These are phyloP conservation scores for Spizellomyces sp. DNA, from an alignment of 192 early-diverging fungal species.

Conservation along the genomic window DNA sequence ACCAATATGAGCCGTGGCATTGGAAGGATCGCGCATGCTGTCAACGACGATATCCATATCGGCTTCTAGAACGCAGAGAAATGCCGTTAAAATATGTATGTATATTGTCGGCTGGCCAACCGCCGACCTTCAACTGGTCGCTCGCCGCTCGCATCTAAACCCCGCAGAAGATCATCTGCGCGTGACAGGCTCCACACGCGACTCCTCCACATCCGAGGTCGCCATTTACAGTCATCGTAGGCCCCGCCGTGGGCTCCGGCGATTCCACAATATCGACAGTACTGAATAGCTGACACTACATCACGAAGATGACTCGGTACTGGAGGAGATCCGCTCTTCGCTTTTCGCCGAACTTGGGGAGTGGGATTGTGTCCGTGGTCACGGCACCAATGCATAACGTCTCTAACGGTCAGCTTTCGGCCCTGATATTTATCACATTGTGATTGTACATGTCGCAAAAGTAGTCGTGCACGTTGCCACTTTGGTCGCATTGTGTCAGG, in stretches of 20 bases:
- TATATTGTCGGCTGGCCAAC: neutral
- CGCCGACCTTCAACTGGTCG: neutral
- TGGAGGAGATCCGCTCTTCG: neutral
- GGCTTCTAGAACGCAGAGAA: neutral
- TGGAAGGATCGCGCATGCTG: neutral
- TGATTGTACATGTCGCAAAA: conserved; percentile 35
- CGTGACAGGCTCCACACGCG: conserved; percentile 16
- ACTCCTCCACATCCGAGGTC: conserved; percentile 10
- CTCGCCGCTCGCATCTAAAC: neutral
- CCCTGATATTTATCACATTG: conserved; percentile 8
- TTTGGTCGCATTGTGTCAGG: neutral
- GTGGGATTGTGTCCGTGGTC: conserved; percentile 44
- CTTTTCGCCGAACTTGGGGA: conserved; percentile 1
- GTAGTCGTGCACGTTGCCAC: conserved; percentile 52
- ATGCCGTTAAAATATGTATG: conserved; percentile 1
- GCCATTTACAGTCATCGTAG: neutral
- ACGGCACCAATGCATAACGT: conserved; percentile 52
- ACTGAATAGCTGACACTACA: neutral
- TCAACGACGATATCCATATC: conserved; percentile 2
- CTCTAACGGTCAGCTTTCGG: conserved; percentile 38
- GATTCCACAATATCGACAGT: conserved; percentile 20
- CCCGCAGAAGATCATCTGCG: neutral
- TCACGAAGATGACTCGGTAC: neutral
- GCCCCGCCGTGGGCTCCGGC: conserved; percentile 1
- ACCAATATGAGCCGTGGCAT: neutral